These are phyloP conservation scores for Hirschioporus abietinus DNA, from an alignment of 768 basidiomycete species.

Conservation along the genomic window DNA sequence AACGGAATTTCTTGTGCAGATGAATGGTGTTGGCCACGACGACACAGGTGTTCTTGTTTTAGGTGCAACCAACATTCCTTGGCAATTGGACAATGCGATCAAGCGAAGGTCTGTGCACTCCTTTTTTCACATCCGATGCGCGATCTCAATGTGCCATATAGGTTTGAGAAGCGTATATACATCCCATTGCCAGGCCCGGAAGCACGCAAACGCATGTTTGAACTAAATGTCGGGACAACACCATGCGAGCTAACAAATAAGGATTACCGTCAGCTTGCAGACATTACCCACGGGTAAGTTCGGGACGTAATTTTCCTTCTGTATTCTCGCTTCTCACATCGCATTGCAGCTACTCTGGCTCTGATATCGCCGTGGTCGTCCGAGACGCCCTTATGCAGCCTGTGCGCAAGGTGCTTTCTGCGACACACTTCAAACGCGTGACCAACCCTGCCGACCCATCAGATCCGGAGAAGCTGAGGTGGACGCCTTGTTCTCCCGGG, in stretches of 20 bases:
- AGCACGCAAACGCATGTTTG: conserved; percentile 92
- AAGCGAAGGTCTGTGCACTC: conserved; percentile 68
- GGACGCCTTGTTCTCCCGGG: conserved; percentile 96
- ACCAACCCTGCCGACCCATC: conserved; percentile 23
- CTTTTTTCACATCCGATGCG: background rate
- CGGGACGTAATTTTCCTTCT: background rate
- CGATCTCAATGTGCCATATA: conserved; percentile 20
- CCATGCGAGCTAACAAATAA: conserved; percentile 76
- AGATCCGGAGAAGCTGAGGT: conserved; percentile 41
- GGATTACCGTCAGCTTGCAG: conserved; percentile 78
- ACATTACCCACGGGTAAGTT: conserved; percentile 76
- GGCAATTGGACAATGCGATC: conserved; percentile 96
- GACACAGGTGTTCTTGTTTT: conserved; percentile 94
- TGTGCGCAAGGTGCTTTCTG: conserved; percentile 90
- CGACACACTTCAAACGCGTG: conserved; percentile 87
- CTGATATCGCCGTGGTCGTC: conserved; percentile 91
- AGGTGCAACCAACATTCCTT: conserved; percentile 97
- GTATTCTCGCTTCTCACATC: background rate
- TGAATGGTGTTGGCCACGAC: conserved; percentile 98
- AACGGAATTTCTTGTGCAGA: conserved; percentile 96
- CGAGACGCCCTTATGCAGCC: conserved; percentile 99
- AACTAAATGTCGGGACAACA: conserved; percentile 90
- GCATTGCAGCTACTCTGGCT: conserved; percentile 70
- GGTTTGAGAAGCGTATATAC: conserved; percentile 97
- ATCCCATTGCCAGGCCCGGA: conserved; percentile 94